Evolutionary conservation across 495 filamentous ascomycete genomes (phyloP), one percentile per base, ranked within the genome.

Genomic region (Cercophora newfieldiana): DNA sequence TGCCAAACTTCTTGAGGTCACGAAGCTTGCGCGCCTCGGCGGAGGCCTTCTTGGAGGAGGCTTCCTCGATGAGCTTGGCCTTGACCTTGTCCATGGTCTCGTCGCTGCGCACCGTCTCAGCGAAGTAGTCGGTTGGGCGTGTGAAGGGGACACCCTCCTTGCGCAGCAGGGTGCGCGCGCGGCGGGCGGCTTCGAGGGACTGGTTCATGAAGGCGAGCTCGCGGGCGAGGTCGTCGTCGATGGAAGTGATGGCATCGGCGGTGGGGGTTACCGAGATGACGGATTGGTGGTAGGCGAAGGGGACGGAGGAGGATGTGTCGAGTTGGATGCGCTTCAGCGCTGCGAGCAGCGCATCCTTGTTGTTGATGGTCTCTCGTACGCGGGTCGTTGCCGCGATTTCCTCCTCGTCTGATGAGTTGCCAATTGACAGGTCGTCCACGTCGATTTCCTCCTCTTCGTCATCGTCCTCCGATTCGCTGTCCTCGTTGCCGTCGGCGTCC

Each of bases 1-100:
- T 99, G 68, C 95, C 95, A 79, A 98, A 99, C 80, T 97, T 98
- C 89, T 97, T 98, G 68, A 97, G 82, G 79, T 99, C 95, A 65
- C 95, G 84, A 83, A 91, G 93, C 80, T 91, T 90, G 74, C 92
- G 87, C 26, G 95, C 95, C 77, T 99, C 95, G 21, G 89, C 88
- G 7, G 92, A 85, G 1, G 96, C 94, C 85, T 97, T 97, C 85
- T 95, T 97, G 58, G 84, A 80, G 30, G 94, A 91, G 10, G 94
- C 95, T 76, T 94, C 93, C 68, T 97, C 94, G 65, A 94, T 85
- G 72, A 98, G 81, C 85, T 96, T 97, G 76, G 88, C 86, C 84
- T 95, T 96, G 77, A 99, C 92, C 82, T 89, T 90, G 70, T 90
- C 90, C 95, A 99, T 99, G 74, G 96, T 96, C 82, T 96, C 94